Evolutionary conservation across 805 yeast species (phyloP).

Genomic region (Candida multigemmis): DNA sequence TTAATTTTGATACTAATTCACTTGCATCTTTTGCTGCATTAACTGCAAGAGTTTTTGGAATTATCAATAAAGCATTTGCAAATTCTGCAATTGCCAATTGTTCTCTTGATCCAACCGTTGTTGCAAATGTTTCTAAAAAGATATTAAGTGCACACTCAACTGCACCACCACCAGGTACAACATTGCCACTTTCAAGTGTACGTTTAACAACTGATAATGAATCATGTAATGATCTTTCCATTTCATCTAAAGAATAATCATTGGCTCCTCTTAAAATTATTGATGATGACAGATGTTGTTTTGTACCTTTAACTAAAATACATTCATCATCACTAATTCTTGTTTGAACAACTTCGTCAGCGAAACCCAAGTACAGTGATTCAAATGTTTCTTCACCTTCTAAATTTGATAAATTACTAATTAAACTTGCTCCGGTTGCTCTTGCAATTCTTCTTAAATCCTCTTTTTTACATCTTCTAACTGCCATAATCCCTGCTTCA

Average conservation of each 20-base stretch:
- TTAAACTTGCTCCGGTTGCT: constrained; percentile 93
- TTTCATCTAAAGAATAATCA: constrained; percentile 91
- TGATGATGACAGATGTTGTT: constrained; percentile 85
- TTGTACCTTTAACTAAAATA: constrained; percentile 82
- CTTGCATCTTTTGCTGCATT: constrained; percentile 97
- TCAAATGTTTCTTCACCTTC: constrained; percentile 96
- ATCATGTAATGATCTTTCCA: constrained; percentile 96
- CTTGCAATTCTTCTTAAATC: constrained; percentile 94
- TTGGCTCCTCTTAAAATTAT: constrained; percentile 93
- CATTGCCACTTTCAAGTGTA: constrained; percentile 85
- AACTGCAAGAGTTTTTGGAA: constrained; percentile 94
- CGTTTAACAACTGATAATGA: constrained; percentile 91
- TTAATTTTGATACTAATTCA: constrained; percentile 87
- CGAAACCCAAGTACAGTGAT: constrained; percentile 73
- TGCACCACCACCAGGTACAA: constrained; percentile 99
- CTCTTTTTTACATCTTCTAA: constrained; percentile 94
- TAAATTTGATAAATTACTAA: constrained; percentile 80
- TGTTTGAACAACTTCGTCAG: constrained; percentile 86
- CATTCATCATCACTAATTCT: constrained; percentile 95
- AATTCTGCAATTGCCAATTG: constrained; percentile 97
- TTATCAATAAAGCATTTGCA: constrained; percentile 79
- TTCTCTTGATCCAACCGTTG: constrained; percentile 95
- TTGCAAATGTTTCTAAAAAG: constrained; percentile 92
- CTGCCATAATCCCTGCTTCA: constrained; percentile 89
- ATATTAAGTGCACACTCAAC: constrained; percentile 95